These are phyloP conservation scores for Luzula sylvatica DNA, from an alignment of 176 grass and related monocot genomes.

Conservation along the genomic window DNA sequence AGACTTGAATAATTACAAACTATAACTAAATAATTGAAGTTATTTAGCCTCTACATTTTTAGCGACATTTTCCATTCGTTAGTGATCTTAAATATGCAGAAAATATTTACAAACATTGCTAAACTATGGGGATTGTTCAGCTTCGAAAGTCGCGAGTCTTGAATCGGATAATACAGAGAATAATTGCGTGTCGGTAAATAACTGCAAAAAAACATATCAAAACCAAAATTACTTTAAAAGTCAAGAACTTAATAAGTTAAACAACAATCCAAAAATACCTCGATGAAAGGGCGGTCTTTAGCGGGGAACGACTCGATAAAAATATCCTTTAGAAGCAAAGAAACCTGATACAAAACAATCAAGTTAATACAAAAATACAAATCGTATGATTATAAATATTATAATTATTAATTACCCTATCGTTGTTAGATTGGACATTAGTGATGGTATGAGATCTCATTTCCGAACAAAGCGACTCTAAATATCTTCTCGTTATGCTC, in stretches of 20 bases:
- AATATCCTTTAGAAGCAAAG: constrained; percentile 94
- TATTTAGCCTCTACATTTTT: not conserved
- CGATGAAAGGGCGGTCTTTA: constrained; percentile 75
- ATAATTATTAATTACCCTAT: constrained; percentile 50
- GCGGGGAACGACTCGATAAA: constrained; percentile 78
- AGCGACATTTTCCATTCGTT: not conserved
- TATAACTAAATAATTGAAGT: not conserved
- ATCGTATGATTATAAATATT: not conserved
- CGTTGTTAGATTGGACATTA: constrained; percentile 85
- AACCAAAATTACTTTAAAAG: not conserved
- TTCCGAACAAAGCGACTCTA: constrained; percentile 94
- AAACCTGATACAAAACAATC: constrained; percentile 47
- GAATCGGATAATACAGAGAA: constrained; percentile 77
- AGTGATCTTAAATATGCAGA: not conserved
- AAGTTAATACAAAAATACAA: constrained; percentile 11
- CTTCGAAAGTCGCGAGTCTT: constrained; percentile 49
- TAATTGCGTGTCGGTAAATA: constrained; percentile 76
- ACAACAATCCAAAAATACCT: constrained; percentile 33
- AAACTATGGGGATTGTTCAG: constrained; percentile 21
- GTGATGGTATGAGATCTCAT: constrained; percentile 89
- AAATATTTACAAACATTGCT: not conserved
- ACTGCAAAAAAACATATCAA: constrained; percentile 26
- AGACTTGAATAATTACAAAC: no score
- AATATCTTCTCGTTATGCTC: constrained; percentile 53
- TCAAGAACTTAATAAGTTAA: not conserved